Base-by-base conservation (phyloP, 2,329 filamentous ascomycete species). In the Plectosphaerella plurivora region DNA sequence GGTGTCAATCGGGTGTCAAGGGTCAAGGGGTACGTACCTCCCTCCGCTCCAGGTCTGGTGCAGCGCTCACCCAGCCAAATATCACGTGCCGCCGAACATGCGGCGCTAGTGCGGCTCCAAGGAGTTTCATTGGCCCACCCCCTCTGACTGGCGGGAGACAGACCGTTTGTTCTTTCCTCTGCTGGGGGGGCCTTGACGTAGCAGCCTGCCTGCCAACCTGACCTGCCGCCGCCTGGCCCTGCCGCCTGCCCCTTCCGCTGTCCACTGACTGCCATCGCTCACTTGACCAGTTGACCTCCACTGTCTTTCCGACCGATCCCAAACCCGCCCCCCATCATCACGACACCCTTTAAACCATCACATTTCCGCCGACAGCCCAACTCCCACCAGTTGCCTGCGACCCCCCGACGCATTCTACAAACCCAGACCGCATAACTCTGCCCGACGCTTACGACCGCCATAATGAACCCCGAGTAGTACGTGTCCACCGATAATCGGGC, bases 401-500 rank as follows among this genome's bases (percentile, higher is more conserved):
- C 8, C 11, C 41, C 41, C 41, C n/a, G n/a, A 20, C 22, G 22
- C 22, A 22, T 22, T 20, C 41, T 44, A 12, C 41, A 44, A 18
- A 22, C n/a, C 41, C 11, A 44, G n/a, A 18, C 41, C 16, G 18
- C n/a, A 20, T 15, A 46, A 11, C 25, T 22, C 7, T n/a, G n/a
- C 24, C n/a, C 39, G 45, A n/a, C 36, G 35, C 15, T 37, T 48
- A 45, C 45, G 55, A 45, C 67, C 68, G 68, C 72, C 80, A 89
- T 65, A 70, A 94, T 94, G 89, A 94, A 94, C 82, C 89, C 89
- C 71, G 89, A 94, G 89, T 94, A 82, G 89, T 94, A 86, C 70
- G 88, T 85, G 58, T 60, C 53, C 42, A 63, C 58, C 52, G 10
- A 15, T 44, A 5, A 4, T 33, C 28, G 28, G 22, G 28, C 28